Conservation (phyloP, 139 green algal genomes). For the Parachlorella kessleri region DNA sequence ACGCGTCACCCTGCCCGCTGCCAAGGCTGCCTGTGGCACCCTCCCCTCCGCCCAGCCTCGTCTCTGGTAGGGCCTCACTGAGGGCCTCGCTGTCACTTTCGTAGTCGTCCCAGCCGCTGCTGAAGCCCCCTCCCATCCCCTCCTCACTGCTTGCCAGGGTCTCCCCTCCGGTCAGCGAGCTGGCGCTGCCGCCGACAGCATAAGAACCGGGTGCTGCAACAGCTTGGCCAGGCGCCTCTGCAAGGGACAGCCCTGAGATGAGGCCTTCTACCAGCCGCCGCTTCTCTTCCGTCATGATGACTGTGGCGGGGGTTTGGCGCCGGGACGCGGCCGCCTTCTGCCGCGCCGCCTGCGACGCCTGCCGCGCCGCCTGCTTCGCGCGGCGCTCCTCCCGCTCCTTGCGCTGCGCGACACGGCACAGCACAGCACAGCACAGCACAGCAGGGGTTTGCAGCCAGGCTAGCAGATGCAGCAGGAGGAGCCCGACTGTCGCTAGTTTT, state of each 20-base stretch:
- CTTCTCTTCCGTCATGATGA: slow-evolving; percentile 55
- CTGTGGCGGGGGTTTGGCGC: slow-evolving; percentile 30
- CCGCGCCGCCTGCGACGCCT: slow-evolving; percentile 18
- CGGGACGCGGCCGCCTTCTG: slow-evolving; percentile 20
- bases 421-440: not conserved
- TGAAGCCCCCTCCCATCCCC: not conserved
- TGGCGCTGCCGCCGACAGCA: too few relatives aligned
- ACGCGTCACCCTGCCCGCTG: not conserved
- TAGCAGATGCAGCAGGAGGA: too few relatives aligned
- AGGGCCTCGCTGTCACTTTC: not conserved
- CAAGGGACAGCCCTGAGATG: slow-evolving; percentile 23
- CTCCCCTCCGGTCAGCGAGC: not conserved
- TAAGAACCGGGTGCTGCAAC: not conserved
- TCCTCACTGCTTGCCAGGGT: slow-evolving; percentile 14
- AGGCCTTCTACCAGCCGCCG: slow-evolving; percentile 44
- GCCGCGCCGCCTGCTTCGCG: slow-evolving; percentile 15
- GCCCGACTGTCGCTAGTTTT: too few relatives aligned
- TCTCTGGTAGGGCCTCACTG: too few relatives aligned
- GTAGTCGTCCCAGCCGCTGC: not conserved
- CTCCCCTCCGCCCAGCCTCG: too few relatives aligned
- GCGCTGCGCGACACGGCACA: not conserved
- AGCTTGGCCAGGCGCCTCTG: too few relatives aligned
- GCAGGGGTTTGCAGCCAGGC: too few relatives aligned
- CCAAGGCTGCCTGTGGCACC: not conserved
- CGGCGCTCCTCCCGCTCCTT: slow-evolving; percentile 30